Evolutionary conservation across 2,329 filamentous ascomycete genomes (phyloP), one percentile per base, ranked within the genome.

Genomic region (Graphium sp.): DNA sequence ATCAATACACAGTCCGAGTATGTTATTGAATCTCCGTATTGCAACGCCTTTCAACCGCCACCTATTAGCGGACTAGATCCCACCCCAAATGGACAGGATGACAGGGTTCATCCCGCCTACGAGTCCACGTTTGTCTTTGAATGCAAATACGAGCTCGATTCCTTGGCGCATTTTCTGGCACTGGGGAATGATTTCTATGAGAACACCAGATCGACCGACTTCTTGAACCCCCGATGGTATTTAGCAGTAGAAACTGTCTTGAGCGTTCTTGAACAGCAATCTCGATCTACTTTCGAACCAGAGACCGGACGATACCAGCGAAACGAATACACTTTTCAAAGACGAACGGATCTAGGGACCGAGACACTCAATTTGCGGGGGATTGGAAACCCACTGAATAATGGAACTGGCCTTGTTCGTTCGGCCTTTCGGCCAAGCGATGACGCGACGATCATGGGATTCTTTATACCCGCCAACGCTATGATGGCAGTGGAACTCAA

Each of bases 61-160:
- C 76, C 81, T 3, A 81, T 84, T 6, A 85, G 82, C 37, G 70
- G 76, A 11, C 61, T 95, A 1, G 54, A 62, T 4, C 59, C 76
- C 5, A 75, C 74, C 11, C 65, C 68, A 41, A 93, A 87, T 43
- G 81, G 81, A 4, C 81, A 93, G 47, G 67, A 76, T 13, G 89
- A 98, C 44, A 53, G 48, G 7, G 89, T 98, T 0, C 83, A 93
- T 41, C 89, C 89, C 1, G 61, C 63, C 1, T 95, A 92, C 46
- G 84, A 95, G 44, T 77, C 77, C 1, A 69, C 63, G 1, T 68
- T 74, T 27, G 89, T 98, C 4, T 98, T 94, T 39, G 89, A 98
- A 53, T 98, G 89, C 68, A 98, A 98, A 54, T 98, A 95, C 52
- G 89, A 98, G 56, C 72, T 98, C 14, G 89, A 98, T 53, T 94